Evolutionary conservation across 139 green algal genomes (phyloP), one percentile per base, ranked within the genome.

Genomic region (Coccomyxa sp.): DNA sequence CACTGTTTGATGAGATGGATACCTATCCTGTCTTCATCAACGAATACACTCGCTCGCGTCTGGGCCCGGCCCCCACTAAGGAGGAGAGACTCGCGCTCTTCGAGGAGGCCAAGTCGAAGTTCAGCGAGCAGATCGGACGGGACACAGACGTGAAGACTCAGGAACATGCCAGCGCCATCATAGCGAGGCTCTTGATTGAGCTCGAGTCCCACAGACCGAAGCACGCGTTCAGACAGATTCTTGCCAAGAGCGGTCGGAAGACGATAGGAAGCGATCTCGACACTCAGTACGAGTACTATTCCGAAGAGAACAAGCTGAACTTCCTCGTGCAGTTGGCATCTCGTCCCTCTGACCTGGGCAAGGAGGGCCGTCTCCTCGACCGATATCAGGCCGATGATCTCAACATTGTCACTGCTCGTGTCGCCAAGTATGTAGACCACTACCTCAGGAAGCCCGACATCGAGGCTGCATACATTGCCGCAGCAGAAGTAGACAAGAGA

Each of bases 401-500:
- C 44, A 58, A 58, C 12, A 58, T 14, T 14, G 44, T 58, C 44
- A 58, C 14, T 58, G 10, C 44, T 14, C 44, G 14, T 58, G 44
- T 58, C 44, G 44, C 44, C 12, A 58, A 58, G 44, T 58, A 58
- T 14, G 44, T 58, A 14, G 44, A 58, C 44, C 44, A 58, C 12
- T 58, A 58, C 44, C 44, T 58, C 44, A 58, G 44, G 44, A 58
- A 58, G 44, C 44, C 44, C 44, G 44, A 58, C 44, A 58, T 58
- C 44, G 14, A 58, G 44, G 44, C 44, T 58, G 44, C 44, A 58
- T 58, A 58, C 44, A 58, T 58, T 58, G 44, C 44, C 44, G 44
- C 44, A 58, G 44, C 44, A 58, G 44, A 58, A 58, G 44, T 58
- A 58, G 44, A 58, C 44, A 58, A 58, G 44, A 58, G 44, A 58